These are phyloP conservation scores for Trapa incisa DNA, from an alignment of 345 rosid genomes.

Conservation along the genomic window DNA sequence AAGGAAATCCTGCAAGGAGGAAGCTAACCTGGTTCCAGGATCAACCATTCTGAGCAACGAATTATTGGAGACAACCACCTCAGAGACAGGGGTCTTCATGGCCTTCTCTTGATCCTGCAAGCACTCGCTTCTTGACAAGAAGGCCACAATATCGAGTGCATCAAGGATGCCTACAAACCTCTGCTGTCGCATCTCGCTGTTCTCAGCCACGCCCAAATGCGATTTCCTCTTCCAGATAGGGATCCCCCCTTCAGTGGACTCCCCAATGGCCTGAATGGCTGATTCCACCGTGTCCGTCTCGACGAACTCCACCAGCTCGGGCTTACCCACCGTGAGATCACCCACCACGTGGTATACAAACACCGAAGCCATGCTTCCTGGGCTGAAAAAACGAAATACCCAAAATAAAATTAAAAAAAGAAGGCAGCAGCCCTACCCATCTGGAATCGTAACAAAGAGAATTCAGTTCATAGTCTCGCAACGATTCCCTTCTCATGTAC, in stretches of 20 bases:
- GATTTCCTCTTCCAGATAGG: constrained; percentile 80
- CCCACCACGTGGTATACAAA: constrained; percentile 88
- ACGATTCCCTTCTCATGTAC: background rate
- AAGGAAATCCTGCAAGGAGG: background rate
- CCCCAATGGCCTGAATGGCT: constrained; percentile 74
- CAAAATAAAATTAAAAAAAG: background rate
- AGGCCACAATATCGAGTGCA: constrained; percentile 74
- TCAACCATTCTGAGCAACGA: constrained; percentile 69
- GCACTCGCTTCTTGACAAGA: constrained; percentile 57
- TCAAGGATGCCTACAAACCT: constrained; percentile 83
- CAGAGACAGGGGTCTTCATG: constrained; percentile 67
- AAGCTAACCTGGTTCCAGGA: constrained; percentile 73
- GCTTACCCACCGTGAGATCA: constrained; percentile 97
- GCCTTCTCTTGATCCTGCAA: constrained; percentile 75
- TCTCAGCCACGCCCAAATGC: constrained; percentile 44
- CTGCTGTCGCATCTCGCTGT: constrained; percentile 54
- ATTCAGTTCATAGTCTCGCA: background rate
- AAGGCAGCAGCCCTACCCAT: background rate
- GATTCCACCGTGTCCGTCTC: constrained; percentile 82
- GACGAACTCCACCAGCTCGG: constrained; percentile 70
- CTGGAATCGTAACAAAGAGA: background rate
- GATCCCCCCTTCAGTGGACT: constrained; percentile 83
- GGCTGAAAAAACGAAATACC: background rate
- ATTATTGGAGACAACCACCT: constrained; percentile 46
- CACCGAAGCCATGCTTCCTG: constrained; percentile 59